phyloP scores from a whole-genome alignment of 768 basidiomycete species.

The Lyophyllum atratum region DNA sequence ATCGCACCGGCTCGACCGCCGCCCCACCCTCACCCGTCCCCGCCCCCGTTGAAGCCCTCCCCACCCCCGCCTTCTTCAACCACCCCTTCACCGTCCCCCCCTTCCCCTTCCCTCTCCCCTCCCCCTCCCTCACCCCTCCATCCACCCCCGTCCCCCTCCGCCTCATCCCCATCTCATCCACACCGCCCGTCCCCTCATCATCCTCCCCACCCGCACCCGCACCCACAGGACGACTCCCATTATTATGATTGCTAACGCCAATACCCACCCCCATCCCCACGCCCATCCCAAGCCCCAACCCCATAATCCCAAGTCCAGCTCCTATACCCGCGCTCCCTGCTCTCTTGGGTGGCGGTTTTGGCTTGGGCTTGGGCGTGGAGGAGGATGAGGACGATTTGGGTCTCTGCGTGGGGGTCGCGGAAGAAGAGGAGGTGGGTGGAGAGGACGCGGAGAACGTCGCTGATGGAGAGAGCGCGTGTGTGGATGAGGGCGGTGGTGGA shows the following conservation, averaged over 20 bases:
- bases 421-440: background rate
- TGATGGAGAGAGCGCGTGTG: background rate
- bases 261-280: conserved; percentile 16
- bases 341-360: background rate
- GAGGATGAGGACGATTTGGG: no score
- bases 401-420: no score
- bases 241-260: background rate
- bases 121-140: background rate
- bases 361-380: background rate
- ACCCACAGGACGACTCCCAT: background rate
- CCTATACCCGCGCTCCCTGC: conserved; percentile 16
- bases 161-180: conserved; percentile 19
- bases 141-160: conserved; percentile 15
- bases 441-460: no score
- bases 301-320: conserved; percentile 24
- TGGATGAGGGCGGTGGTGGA: background rate
- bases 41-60: background rate
- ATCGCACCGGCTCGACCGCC: no score
- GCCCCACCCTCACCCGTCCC: no score
- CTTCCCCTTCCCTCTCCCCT: background rate
- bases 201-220: background rate
- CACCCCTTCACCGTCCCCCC: conserved; percentile 19
- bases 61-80: conserved; percentile 15
- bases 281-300: conserved; percentile 24
- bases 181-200: conserved; percentile 23